Base-by-base conservation (phyloP, 306 rosid genomes). In the Quercus dentata region DNA sequence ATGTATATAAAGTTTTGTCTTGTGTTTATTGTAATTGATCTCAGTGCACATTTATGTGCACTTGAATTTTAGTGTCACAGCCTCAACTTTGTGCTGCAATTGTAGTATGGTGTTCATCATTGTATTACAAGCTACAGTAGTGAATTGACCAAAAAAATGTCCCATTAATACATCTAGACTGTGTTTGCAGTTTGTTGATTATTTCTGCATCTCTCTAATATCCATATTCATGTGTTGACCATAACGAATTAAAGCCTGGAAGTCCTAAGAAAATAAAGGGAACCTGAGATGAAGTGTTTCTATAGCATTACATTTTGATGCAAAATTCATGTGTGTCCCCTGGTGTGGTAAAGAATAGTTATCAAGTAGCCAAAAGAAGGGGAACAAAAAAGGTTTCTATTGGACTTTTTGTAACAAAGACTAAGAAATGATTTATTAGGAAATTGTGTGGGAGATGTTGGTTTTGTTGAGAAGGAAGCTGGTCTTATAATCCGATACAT, bases 331-430 rank as follows among this genome's bases (percentile, higher is more conserved):
- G n/a, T 83, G 63, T 79, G 13, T 15, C 86, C 89, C 75, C 88
- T 78, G 15, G 54, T 65, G 14, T 0, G 82, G 83, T 94, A 91
- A 46, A 89, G 5, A 59, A 85, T 44, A 19, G 89, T 90, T 1
- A 94, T 89, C 25, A 80, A 51, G 56, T 74, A 87, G 27, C 95
- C 97, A 67, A 83, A 88, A 6, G 46, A 84, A 11, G 54, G 17
- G 17, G 54, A 4, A 49, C 54, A 49, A 4, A 59, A 59, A 92
- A 85, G 1, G 97, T 91, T 0, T 94, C 97, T 1, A 88, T 33
- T 2, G 97, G 91, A 23, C 88, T 94, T 19, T 94, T 94, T 1
- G 94, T 88, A 52, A 94, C 94, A 49, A 94, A 74, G 28, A 92
- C 83, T 58, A 3, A 20, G 64, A 20, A n/a, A 58, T 94, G 97